Evolutionary conservation across 768 basidiomycete genomes (phyloP).

Genomic region (Calocybe cyanea): DNA sequence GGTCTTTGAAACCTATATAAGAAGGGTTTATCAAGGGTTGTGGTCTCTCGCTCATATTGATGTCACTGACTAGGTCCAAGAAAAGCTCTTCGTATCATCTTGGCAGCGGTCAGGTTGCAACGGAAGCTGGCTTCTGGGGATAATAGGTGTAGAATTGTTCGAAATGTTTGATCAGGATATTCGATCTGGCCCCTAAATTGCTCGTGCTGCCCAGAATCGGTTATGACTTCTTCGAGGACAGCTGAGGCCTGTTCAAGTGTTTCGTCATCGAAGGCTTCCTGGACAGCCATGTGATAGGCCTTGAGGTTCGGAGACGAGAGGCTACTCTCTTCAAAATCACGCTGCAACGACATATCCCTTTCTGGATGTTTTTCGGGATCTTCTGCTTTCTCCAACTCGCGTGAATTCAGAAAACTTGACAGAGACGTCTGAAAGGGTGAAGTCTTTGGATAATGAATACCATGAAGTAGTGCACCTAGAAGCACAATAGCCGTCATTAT

Average conservation of each 20-base stretch:
- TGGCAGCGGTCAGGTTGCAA: constrained; percentile 8
- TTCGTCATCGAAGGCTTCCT: constrained; percentile 14
- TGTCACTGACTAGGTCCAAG: neutral
- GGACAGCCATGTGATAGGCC: constrained; percentile 11
- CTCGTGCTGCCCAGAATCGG: neutral
- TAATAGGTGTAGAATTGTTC: constrained; percentile 5
- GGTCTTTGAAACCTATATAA: neutral
- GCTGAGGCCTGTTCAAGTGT: constrained; percentile 12
- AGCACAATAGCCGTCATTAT: neutral
- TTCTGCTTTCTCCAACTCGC: neutral
- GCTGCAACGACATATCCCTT: neutral
- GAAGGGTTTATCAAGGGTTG: too few relatives aligned
- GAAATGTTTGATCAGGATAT: constrained; percentile 3
- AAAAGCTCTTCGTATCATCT: constrained; percentile 2
- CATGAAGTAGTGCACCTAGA: neutral
- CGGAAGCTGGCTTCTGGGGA: constrained; percentile 12
- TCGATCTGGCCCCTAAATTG: constrained; percentile 1
- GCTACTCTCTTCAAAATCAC: neutral
- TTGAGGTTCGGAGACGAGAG: constrained; percentile 6
- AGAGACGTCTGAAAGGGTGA: neutral
- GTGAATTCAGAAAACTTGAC: neutral
- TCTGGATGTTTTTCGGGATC: neutral
- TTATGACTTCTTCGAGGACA: constrained; percentile 5
- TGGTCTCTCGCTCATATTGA: too few relatives aligned
- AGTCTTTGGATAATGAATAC: neutral